phyloP scores from a whole-genome alignment of 2,329 filamentous ascomycete species.

The Trichoderma harzianum region DNA sequence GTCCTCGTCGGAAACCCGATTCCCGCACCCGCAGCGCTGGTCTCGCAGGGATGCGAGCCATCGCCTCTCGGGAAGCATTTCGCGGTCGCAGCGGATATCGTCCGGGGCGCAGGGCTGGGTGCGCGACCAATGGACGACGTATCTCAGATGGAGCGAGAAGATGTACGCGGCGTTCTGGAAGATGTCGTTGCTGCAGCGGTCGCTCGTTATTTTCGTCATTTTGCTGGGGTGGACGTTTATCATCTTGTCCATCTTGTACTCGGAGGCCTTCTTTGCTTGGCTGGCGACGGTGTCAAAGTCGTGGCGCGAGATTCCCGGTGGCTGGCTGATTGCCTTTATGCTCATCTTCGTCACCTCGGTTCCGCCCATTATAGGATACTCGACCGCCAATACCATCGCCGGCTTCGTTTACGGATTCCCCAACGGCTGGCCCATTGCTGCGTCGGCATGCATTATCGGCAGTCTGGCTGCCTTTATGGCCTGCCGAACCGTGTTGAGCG shows the following conservation, averaged over 20 bases:
- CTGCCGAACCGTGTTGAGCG: slow-evolving; percentile 72
- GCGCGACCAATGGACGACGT: slow-evolving; percentile 34
- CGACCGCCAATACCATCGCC: slow-evolving; percentile 59
- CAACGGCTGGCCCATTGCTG: slow-evolving; percentile 76
- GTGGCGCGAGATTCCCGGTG: slow-evolving; percentile 71
- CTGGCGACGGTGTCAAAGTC: slow-evolving; percentile 69
- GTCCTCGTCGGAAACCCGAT: slow-evolving; percentile 23
- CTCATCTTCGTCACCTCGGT: slow-evolving; percentile 76
- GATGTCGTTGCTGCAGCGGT: slow-evolving; percentile 59
- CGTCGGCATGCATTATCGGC: slow-evolving; percentile 73
- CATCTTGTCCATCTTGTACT: slow-evolving; percentile 73
- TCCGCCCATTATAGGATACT: slow-evolving; percentile 85
- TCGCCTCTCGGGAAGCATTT: slow-evolving; percentile 38
- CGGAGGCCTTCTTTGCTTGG: slow-evolving; percentile 72
- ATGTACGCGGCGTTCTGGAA: slow-evolving; percentile 49
- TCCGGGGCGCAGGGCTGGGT: slow-evolving; percentile 32
- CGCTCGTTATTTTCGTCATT: slow-evolving; percentile 51
- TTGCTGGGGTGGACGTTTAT: slow-evolving; percentile 50
- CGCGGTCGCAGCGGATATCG: slow-evolving; percentile 13
- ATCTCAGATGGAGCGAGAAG: slow-evolving; percentile 42
- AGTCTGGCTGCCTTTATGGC: slow-evolving; percentile 76
- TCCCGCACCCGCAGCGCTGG: slow-evolving; percentile 18
- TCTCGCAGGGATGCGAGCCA: slow-evolving; percentile 22
- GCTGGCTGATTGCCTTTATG: slow-evolving; percentile 72
- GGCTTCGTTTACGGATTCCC: slow-evolving; percentile 57